Percentiles rank a stretch among this genome's conserved stretches.
Evolutionary conservation across 805 yeast genomes (phyloP).

Genomic region (Hemisphaericaspora nanyangensis): DNA sequence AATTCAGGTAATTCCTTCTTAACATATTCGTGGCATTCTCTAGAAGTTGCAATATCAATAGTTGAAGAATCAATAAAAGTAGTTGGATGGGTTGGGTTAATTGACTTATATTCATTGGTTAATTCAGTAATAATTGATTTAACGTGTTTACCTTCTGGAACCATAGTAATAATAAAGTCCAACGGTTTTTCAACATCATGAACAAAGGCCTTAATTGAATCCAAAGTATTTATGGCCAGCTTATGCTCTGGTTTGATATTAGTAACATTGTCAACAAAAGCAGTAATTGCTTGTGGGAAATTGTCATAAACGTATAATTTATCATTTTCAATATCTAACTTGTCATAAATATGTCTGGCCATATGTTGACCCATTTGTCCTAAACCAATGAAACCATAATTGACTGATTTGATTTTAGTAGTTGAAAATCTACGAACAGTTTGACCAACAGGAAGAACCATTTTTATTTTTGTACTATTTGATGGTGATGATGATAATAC

Average conservation of each 20-base stretch:
- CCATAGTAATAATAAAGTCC: constrained; percentile 48
- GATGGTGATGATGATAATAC: too few species aligned
- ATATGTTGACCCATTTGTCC: constrained; percentile 57
- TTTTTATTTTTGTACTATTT: too few species aligned
- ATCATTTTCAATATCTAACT: constrained; percentile 31
- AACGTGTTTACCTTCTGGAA: constrained; percentile 53
- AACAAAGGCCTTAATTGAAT: constrained; percentile 22
- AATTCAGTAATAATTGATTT: constrained; percentile 36
- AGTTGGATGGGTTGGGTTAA: constrained; percentile 13
- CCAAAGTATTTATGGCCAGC: constrained; percentile 15
- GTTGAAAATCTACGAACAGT: constrained; percentile 10
- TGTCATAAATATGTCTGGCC: constrained; percentile 47
- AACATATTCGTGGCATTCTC: constrained; percentile 34
- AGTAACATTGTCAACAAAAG: constrained; percentile 22
- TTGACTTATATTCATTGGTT: constrained; percentile 23
- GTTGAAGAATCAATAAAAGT: constrained; percentile 50
- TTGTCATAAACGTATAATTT: constrained; percentile 43
- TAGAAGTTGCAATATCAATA: constrained; percentile 47
- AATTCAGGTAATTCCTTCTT: constrained; percentile 26
- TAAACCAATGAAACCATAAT: constrained; percentile 52
- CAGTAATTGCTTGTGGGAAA: constrained; percentile 21
- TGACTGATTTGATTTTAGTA: constrained; percentile 8
- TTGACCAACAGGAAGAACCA: too few species aligned
- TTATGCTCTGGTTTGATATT: constrained; percentile 15
- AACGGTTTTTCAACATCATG: constrained; percentile 27